These are phyloP conservation scores for Coemansia sp. DNA, from an alignment of 192 early-diverging fungal species.

Conservation along the genomic window DNA sequence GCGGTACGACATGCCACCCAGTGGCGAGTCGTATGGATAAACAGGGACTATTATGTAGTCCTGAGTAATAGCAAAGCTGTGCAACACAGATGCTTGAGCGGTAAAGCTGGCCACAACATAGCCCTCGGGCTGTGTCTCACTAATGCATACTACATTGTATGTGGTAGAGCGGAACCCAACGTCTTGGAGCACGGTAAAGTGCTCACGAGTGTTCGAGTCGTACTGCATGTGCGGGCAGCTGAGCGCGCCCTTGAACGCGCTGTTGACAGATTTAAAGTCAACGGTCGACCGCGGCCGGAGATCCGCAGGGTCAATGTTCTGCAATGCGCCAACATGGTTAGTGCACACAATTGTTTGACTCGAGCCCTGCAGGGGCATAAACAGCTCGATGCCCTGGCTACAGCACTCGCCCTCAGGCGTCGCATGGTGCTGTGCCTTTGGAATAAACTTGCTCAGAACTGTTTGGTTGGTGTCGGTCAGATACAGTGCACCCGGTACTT, in stretches of 20 bases:
- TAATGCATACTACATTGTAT: conserved; percentile 66
- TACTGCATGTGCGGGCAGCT: conserved; percentile 69
- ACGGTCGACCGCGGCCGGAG: conserved; percentile 61
- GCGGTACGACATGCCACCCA: conserved; percentile 63
- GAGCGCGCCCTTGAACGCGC: conserved; percentile 60
- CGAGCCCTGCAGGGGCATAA: conserved; percentile 60
- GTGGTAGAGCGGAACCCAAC: conserved; percentile 64
- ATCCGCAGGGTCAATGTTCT: conserved; percentile 65
- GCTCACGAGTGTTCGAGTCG: conserved; percentile 67
- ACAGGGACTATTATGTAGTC: conserved; percentile 70
- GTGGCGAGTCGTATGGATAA: conserved; percentile 60
- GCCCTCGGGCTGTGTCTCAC: conserved; percentile 61
- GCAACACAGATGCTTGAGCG: conserved; percentile 67
- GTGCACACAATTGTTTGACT: conserved; percentile 64
- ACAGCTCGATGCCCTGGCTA: conserved; percentile 57
- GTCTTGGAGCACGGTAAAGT: conserved; percentile 73
- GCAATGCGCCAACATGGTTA: conserved; percentile 66
- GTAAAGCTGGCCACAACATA: conserved; percentile 59
- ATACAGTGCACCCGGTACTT: conserved; percentile 65
- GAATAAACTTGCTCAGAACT: conserved; percentile 61
- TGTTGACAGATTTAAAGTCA: conserved; percentile 62
- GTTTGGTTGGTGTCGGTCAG: conserved; percentile 69
- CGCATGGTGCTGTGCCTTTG: conserved; percentile 53
- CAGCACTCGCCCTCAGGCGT: conserved; percentile 70
- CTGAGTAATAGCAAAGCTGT: conserved; percentile 73